A percentile compares a stretch with the other conserved stretches of the same genome.
These are phyloP conservation scores for Yamadazyma friedrichii DNA, from an alignment of 1,139 yeast genomes.

Conservation along the genomic window DNA sequence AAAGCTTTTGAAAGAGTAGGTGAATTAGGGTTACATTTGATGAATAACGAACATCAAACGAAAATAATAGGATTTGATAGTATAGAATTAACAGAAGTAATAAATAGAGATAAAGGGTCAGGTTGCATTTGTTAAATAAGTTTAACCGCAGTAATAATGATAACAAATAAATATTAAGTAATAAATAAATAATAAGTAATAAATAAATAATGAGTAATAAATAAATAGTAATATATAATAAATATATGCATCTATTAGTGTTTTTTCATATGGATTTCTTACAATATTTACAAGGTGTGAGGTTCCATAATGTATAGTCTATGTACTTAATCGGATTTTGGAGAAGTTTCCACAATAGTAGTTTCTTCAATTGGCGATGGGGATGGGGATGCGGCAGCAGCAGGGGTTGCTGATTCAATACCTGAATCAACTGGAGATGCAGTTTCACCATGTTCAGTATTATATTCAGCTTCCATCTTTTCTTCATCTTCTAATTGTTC, in stretches of 20 bases:
- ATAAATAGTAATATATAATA: not conserved
- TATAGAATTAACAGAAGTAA: constrained; percentile 30
- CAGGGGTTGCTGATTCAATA: no score
- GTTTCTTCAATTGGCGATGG: no score
- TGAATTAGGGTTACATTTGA: constrained; percentile 32
- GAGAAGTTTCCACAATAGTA: no score
- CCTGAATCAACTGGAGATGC: constrained; percentile 1
- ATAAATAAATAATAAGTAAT: not conserved
- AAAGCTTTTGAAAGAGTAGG: constrained; percentile 45
- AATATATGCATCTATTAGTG: constrained; percentile 6
- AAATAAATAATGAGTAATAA: not conserved
- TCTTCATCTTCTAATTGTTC: constrained; percentile 86
- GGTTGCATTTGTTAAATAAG: constrained; percentile 10
- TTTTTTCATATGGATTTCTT: not conserved
- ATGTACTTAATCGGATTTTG: no score
- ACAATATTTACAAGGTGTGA: no score
- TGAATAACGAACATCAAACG: constrained; percentile 14
- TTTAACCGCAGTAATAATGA: no score
- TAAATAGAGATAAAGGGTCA: not conserved
- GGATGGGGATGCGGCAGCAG: constrained; percentile 2
- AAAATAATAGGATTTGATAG: constrained; percentile 39
- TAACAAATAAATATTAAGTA: no score
- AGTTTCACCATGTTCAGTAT: constrained; percentile 3
- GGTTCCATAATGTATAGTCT: no score
- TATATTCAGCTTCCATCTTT: constrained; percentile 43